A percentile compares a stretch with the other conserved stretches of the same genome.
These are phyloP conservation scores for Lithospermum erythrorhizon DNA, from an alignment of 257 asterid genomes.

Conservation along the genomic window DNA sequence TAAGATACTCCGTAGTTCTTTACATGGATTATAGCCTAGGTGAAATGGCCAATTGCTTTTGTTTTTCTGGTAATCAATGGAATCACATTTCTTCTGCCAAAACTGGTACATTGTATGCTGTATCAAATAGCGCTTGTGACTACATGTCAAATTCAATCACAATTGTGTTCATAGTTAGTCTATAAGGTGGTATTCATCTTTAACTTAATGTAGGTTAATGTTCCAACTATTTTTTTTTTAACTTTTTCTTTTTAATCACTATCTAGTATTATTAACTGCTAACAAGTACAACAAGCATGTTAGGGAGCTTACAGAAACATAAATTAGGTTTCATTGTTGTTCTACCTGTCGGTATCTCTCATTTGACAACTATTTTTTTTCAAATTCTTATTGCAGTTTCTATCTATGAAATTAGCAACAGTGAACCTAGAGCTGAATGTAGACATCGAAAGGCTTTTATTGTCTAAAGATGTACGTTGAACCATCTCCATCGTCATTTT, in stretches of 20 bases:
- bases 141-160: no score
- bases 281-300: no score
- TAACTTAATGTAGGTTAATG: no score
- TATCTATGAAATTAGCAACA: constrained; percentile 85
- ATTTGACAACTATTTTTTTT: constrained; percentile 7
- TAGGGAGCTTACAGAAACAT: background rate
- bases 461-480: constrained; percentile 54
- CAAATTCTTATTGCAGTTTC: constrained; percentile 39
- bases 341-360: background rate
- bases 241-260: no score
- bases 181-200: no score
- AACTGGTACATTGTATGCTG: no score
- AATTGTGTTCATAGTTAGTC: no score
- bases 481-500: background rate
- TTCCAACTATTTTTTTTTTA: no score
- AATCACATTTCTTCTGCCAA: no score
- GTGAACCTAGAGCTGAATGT: constrained; percentile 68
- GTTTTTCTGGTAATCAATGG: background rate
- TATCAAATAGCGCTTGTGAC: no score
- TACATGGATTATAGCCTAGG: background rate
- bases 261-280: no score
- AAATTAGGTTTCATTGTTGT: background rate
- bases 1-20: background rate
- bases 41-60: no score
- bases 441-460: constrained; percentile 51